Evolutionary conservation across 2,329 filamentous ascomycete species (phyloP).

Genomic region (Magnaporthiopsis incrustans): DNA sequence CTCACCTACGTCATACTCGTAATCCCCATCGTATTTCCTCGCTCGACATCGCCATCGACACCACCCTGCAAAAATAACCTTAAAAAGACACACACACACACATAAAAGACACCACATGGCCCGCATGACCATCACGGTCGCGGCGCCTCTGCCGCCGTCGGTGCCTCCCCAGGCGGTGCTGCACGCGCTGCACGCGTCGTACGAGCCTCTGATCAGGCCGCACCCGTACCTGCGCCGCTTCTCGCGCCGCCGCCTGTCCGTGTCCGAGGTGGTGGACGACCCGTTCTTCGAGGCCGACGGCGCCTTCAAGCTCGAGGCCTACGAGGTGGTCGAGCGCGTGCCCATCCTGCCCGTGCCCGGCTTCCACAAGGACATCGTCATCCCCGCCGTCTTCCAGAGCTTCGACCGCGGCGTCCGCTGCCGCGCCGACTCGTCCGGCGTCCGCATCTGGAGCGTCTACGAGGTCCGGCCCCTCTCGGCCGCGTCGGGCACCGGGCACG

Average conservation of each 20-base stretch:
- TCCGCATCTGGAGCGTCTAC: conserved; percentile 32
- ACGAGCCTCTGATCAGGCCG: conserved; percentile 31
- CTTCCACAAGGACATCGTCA: conserved; percentile 29
- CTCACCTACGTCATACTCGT: background rate
- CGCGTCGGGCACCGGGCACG: conserved; percentile 1
- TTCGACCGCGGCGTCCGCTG: conserved; percentile 32
- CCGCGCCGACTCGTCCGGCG: conserved; percentile 33
- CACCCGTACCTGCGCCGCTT: conserved; percentile 30
- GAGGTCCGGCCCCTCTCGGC: conserved; percentile 18
- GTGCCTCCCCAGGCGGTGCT: conserved; percentile 30
- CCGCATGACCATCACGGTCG: conserved; percentile 27
- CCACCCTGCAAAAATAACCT: background rate
- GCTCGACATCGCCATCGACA: background rate
- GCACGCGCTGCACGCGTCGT: conserved; percentile 27
- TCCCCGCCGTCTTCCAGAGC: conserved; percentile 36
- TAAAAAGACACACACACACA: no score
- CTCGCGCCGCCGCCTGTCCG: conserved; percentile 24
- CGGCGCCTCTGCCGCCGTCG: conserved; percentile 32
- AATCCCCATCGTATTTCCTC: no score
- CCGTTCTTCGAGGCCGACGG: conserved; percentile 31
- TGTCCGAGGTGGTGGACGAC: conserved; percentile 28
- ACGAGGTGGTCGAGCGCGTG: conserved; percentile 25
- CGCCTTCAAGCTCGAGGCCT: conserved; percentile 18
- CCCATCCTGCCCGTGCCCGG: conserved; percentile 32
- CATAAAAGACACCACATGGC: conserved; percentile 11